A percentile compares a stretch with the other conserved stretches of the same genome.
Evolutionary conservation across 2,329 filamentous ascomycete species (phyloP).

Genomic region (Cadophora sp.): DNA sequence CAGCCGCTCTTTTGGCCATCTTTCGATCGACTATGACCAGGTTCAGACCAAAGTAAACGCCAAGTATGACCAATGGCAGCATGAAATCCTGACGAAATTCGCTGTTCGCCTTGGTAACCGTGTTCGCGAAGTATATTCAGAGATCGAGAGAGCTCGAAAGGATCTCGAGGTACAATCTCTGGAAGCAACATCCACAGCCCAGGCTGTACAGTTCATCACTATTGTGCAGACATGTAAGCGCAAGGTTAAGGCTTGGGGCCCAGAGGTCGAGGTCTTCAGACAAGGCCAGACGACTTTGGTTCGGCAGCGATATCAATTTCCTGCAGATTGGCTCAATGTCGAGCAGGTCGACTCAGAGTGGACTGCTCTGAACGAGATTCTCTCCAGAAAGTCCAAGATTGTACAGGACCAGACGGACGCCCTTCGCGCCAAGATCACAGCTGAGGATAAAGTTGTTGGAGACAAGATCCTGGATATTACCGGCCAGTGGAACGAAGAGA

Average conservation of each 20-base stretch:
- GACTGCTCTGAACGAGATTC: constrained; percentile 89
- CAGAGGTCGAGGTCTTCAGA: constrained; percentile 93
- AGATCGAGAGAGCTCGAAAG: constrained; percentile 87
- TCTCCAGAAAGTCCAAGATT: constrained; percentile 91
- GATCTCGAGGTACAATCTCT: constrained; percentile 92
- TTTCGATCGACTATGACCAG: constrained; percentile 97
- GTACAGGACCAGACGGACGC: constrained; percentile 97
- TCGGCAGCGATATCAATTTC: constrained; percentile 92
- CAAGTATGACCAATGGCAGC: constrained; percentile 99
- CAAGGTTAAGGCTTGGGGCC: constrained; percentile 92
- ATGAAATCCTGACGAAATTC: constrained; percentile 95
- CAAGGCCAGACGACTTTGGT: constrained; percentile 93
- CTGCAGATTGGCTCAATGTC: constrained; percentile 91
- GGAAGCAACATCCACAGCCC: constrained; percentile 92
- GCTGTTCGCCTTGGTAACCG: constrained; percentile 85
- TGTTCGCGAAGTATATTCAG: constrained; percentile 90
- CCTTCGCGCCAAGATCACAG: constrained; percentile 89
- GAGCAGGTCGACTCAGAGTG: constrained; percentile 97
- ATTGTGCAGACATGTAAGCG: constrained; percentile 96
- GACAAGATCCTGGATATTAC: constrained; percentile 89
- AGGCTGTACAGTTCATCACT: constrained; percentile 98
- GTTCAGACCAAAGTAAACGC: constrained; percentile 98
- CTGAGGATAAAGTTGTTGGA: constrained; percentile 89
- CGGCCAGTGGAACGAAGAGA: constrained; percentile 91
- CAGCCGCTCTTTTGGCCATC: constrained; percentile 89